These are phyloP conservation scores for Luffa acutangula DNA, from an alignment of 306 rosid species.

Conservation along the genomic window DNA sequence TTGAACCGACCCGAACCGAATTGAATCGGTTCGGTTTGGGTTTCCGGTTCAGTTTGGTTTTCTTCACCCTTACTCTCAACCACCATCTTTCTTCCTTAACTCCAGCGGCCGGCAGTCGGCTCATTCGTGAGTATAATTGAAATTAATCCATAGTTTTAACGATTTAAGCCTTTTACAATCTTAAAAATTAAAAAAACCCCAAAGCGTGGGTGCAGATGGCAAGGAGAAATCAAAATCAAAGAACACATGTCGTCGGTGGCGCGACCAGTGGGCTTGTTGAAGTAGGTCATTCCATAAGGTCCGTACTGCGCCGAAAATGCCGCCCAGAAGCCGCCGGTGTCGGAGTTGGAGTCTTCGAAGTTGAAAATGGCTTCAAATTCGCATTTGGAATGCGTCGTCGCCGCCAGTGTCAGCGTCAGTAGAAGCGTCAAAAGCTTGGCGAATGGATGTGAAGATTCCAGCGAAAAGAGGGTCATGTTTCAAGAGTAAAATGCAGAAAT, in stretches of 20 bases:
- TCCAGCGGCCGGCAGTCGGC: no score
- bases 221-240: no score
- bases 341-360: constrained; percentile 71
- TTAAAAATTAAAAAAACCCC: no score
- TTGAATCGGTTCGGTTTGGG: no score
- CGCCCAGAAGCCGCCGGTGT: constrained; percentile 55
- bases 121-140: no score
- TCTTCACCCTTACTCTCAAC: no score
- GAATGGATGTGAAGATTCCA: background rate
- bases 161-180: no score
- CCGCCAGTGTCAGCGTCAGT: constrained; percentile 4
- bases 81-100: no score
- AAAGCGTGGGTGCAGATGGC: background rate
- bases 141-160: no score
- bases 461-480: background rate
- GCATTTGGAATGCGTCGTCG: constrained; percentile 20
- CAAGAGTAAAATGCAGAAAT: background rate
- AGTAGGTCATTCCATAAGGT: constrained; percentile 60
- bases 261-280: constrained; percentile 57
- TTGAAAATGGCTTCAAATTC: constrained; percentile 64
- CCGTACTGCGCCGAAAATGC: constrained; percentile 57
- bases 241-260: constrained; percentile 63
- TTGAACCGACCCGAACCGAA: no score
- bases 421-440: background rate
- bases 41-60: no score